Percentiles rank a stretch among this genome's conserved stretches.
These are phyloP conservation scores for Emericellopsis atlantica DNA, from an alignment of 2,329 filamentous ascomycete genomes.

Conservation along the genomic window DNA sequence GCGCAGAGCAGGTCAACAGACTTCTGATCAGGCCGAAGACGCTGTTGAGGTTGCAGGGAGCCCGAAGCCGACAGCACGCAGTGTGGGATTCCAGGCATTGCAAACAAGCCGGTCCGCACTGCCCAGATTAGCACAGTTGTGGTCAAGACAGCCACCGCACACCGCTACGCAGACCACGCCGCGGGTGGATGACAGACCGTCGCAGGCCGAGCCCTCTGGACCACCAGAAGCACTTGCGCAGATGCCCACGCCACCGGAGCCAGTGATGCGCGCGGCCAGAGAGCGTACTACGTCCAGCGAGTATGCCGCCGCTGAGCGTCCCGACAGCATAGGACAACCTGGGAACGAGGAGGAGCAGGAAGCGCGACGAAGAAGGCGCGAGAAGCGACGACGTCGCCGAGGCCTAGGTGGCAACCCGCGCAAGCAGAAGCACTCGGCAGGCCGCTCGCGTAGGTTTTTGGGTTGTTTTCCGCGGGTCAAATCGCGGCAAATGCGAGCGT, in stretches of 20 bases:
- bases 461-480: constrained; percentile 43
- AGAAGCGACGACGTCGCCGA: constrained; percentile 7
- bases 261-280: background rate
- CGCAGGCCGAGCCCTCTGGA: background rate
- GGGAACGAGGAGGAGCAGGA: background rate
- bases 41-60: constrained; percentile 18
- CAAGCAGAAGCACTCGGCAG: constrained; percentile 8
- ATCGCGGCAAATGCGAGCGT: constrained; percentile 37
- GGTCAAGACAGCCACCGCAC: background rate
- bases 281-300: background rate
- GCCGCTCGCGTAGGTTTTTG: constrained; percentile 12
- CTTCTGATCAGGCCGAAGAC: too few relatives aligned
- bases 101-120: background rate
- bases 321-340: background rate
- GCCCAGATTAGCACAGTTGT: background rate
- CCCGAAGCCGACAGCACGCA: constrained; percentile 33
- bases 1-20: too few relatives aligned
- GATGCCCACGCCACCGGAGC: background rate
- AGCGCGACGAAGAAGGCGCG: background rate
- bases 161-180: background rate
- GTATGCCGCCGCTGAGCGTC: background rate
- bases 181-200: background rate
- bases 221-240: background rate
- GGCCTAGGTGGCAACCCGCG: constrained; percentile 18
- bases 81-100: background rate